These are phyloP conservation scores for Ilyonectria mors-panacis DNA, from an alignment of 2,329 filamentous ascomycete species.

Conservation along the genomic window DNA sequence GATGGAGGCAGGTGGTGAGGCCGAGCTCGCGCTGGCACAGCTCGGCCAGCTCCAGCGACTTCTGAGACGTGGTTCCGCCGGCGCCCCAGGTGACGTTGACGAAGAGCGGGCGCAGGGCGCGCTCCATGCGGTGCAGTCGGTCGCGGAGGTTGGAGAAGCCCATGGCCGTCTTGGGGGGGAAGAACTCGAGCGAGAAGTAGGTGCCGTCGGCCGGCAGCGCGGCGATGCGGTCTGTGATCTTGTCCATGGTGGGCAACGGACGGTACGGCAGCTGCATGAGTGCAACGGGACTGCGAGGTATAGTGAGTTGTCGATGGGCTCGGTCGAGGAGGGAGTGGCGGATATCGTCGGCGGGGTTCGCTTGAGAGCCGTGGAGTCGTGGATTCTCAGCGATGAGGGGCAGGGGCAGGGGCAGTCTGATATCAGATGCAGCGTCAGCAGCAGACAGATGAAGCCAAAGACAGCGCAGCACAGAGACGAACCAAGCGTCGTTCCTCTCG, in stretches of 20 bases:
- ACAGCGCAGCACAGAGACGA: neutral
- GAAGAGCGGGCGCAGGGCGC: constrained; percentile 91
- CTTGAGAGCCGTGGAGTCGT: constrained; percentile 22
- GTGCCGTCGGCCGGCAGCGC: constrained; percentile 84
- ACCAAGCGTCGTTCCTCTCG: constrained; percentile 6
- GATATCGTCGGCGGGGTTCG: constrained; percentile 37
- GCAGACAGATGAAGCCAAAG: neutral
- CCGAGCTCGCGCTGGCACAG: constrained; percentile 93
- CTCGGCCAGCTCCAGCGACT: constrained; percentile 94
- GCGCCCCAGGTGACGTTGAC: constrained; percentile 99
- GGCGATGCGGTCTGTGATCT: constrained; percentile 95
- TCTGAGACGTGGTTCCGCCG: constrained; percentile 90
- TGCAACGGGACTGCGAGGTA: neutral
- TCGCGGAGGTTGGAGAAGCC: constrained; percentile 94
- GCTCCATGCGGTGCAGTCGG: constrained; percentile 94
- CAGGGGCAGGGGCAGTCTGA: neutral
- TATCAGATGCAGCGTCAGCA: neutral
- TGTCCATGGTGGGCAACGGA: constrained; percentile 72
- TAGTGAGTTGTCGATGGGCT: neutral
- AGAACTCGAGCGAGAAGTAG: constrained; percentile 99
- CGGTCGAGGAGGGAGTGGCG: constrained; percentile 18
- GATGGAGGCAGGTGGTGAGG: constrained; percentile 93
- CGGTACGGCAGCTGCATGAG: constrained; percentile 19
- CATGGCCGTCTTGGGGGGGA: constrained; percentile 97
- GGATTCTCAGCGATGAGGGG: constrained; percentile 4